These are phyloP conservation scores for Rhizoclosmatium sp. DNA, from an alignment of 192 early-diverging fungal genomes.

Conservation along the genomic window DNA sequence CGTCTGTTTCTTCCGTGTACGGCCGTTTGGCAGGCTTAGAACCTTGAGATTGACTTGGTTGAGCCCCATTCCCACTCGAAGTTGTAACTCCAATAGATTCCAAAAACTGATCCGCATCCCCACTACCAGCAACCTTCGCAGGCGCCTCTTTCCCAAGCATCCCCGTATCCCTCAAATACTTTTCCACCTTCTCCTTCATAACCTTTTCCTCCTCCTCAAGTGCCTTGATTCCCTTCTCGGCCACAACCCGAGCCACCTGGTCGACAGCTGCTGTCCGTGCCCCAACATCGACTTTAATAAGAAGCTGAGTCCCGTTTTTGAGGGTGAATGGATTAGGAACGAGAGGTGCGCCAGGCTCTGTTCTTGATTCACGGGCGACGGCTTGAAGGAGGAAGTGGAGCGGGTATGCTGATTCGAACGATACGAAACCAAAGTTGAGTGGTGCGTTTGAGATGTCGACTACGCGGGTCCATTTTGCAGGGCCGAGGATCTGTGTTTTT, in stretches of 20 bases:
- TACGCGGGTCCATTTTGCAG: slow-evolving; percentile 14
- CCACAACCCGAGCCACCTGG: background rate
- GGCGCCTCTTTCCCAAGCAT: background rate
- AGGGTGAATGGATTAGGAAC: background rate
- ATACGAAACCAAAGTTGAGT: slow-evolving; percentile 19
- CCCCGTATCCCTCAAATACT: slow-evolving; percentile 4
- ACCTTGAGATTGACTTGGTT: slow-evolving; percentile 35
- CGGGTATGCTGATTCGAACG: background rate
- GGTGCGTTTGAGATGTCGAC: background rate
- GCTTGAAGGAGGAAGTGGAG: slow-evolving; percentile 20
- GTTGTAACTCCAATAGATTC: background rate
- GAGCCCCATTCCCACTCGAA: background rate
- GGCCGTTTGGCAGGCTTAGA: slow-evolving; percentile 20
- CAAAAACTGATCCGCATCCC: slow-evolving; percentile 27
- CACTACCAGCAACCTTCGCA: background rate
- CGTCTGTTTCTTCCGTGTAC: slow-evolving; percentile 51
- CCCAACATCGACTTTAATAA: slow-evolving; percentile 21
- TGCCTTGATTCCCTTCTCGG: background rate
- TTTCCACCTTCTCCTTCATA: background rate
- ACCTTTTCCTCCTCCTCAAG: background rate
- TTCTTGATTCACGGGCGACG: slow-evolving; percentile 7
- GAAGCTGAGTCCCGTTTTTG: background rate
- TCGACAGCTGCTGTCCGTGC: slow-evolving; percentile 18
- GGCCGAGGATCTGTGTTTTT: background rate
- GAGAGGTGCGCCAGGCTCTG: background rate